Conservation (phyloP, 75 land plant species). For the Selaginella tamariscina region DNA sequence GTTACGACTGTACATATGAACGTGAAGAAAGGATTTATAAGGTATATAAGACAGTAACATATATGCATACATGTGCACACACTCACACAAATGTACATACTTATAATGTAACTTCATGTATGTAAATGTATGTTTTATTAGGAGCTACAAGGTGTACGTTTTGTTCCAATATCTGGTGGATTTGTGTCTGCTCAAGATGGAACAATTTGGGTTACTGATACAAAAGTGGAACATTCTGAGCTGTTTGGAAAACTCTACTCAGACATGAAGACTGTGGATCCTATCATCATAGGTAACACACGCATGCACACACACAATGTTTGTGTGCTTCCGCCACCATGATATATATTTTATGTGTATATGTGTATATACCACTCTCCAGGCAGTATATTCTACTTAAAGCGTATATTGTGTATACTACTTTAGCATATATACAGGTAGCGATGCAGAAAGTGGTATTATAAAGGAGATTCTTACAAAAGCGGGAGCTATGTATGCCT, state of each 20-base stretch:
- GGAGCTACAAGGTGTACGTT: slow-evolving; percentile 24
- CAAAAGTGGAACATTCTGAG: slow-evolving; percentile 18
- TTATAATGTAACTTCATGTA: no score
- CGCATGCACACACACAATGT: slow-evolving; percentile 3
- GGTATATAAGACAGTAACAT: no score
- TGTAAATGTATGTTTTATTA: no score
- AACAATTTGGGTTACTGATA: slow-evolving; percentile 64
- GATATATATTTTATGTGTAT: no score
- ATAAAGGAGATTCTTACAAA: neutral
- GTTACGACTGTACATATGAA: neutral
- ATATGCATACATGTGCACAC: no score
- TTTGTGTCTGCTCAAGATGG: slow-evolving; percentile 57
- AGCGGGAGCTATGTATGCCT: slow-evolving; percentile 54
- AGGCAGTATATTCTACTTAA: no score
- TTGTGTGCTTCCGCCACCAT: no score
- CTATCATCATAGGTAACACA: slow-evolving; percentile 31
- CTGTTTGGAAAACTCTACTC: slow-evolving; percentile 44
- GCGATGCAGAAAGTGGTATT: neutral
- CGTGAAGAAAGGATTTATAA: no score
- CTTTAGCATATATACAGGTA: no score
- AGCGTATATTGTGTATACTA: no score
- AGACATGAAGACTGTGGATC: slow-evolving; percentile 52
- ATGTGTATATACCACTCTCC: no score
- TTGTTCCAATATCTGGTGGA: slow-evolving; percentile 74
- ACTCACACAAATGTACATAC: no score